Percentiles rank a stretch among this genome's conserved stretches.
phyloP scores from a whole-genome alignment of 106 monocot genomes.

The Dendrobium chrysotoxum region DNA sequence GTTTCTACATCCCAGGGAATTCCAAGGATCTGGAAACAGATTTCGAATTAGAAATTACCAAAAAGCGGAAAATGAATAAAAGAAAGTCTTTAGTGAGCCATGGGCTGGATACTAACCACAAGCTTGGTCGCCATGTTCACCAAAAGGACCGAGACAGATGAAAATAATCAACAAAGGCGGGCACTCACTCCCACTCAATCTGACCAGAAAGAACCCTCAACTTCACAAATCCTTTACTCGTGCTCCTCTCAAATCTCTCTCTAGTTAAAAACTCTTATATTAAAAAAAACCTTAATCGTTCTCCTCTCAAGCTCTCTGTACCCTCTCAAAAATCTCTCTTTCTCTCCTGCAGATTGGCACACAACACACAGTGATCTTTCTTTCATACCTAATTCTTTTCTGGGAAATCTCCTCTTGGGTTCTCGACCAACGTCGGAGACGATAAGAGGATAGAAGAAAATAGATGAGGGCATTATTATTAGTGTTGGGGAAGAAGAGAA shows the following conservation, averaged over 20 bases:
- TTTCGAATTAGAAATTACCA: background rate
- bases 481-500: background rate
- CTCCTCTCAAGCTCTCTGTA: conserved; percentile 7
- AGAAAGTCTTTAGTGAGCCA: background rate
- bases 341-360: conserved; percentile 14
- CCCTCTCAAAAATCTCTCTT: conserved; percentile 9
- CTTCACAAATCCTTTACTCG: background rate
- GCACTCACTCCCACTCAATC: conserved; percentile 6
- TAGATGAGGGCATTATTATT: conserved; percentile 4
- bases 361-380: conserved; percentile 11
- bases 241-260: conserved; percentile 1
- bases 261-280: conserved; percentile 3
- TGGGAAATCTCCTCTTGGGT: background rate
- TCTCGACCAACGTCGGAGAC: conserved; percentile 6
- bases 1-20: conserved; percentile 70
- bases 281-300: background rate
- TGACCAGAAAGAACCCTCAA: conserved; percentile 4
- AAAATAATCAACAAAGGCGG: background rate
- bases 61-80: background rate
- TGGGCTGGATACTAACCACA: conserved; percentile 21
- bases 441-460: conserved; percentile 10
- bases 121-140: conserved; percentile 33
- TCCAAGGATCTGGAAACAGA: conserved; percentile 42
- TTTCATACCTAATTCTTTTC: background rate
- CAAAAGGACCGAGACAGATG: background rate